phyloP scores from a whole-genome alignment of 306 rosid genomes.

The Parietaria judaica region DNA sequence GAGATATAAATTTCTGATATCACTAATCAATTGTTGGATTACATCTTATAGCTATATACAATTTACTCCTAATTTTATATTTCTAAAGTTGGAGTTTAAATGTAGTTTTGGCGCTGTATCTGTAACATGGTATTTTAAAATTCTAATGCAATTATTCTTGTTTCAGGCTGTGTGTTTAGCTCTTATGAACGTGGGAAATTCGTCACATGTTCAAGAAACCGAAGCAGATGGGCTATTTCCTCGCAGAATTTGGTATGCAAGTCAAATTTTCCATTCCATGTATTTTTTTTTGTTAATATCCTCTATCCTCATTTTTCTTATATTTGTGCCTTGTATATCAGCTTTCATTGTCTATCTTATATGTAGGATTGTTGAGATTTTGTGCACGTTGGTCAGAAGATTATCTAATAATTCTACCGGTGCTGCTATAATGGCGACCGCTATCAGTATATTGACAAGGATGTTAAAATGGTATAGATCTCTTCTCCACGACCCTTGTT shows the following conservation, averaged over 20 bases:
- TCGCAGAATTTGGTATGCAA: slow-evolving; percentile 59
- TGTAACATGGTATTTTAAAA: too few species aligned
- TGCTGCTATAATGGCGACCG: slow-evolving; percentile 70
- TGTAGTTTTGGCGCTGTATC: background rate
- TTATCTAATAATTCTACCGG: slow-evolving; percentile 48
- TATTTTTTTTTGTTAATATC: background rate
- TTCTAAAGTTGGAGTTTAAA: background rate
- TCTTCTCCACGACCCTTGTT: background rate
- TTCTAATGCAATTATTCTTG: too few species aligned
- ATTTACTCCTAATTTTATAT: too few species aligned
- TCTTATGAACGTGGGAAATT: slow-evolving; percentile 44
- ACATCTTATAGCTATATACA: too few species aligned
- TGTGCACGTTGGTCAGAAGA: slow-evolving; percentile 62
- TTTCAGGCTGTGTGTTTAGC: slow-evolving; percentile 67
- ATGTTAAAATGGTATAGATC: slow-evolving; percentile 65
- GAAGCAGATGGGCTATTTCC: slow-evolving; percentile 36
- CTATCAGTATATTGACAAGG: slow-evolving; percentile 57
- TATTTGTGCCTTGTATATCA: slow-evolving; percentile 8
- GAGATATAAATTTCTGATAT: too few species aligned
- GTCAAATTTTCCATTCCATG: slow-evolving; percentile 5
- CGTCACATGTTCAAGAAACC: slow-evolving; percentile 34
- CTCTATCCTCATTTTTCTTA: background rate
- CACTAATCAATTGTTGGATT: background rate
- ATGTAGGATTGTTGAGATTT: slow-evolving; percentile 69
- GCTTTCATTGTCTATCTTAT: slow-evolving; percentile 11